Percentiles rank a stretch among this genome's conserved stretches.
phyloP scores from a whole-genome alignment of 208 protist genomes.

The Acanthamoeba healyi region DNA sequence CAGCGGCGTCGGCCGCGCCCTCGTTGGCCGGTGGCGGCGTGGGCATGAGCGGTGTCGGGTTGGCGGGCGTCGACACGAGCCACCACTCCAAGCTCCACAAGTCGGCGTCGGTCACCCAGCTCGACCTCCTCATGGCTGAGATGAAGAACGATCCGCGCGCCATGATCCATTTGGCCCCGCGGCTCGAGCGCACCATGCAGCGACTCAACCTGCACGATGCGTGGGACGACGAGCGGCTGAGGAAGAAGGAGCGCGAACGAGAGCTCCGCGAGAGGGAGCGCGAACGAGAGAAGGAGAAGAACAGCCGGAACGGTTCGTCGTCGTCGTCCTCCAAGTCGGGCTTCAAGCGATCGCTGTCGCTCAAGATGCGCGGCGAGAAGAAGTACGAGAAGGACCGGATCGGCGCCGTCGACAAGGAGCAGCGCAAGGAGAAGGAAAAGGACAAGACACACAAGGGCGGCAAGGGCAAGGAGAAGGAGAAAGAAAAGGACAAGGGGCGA shows the following conservation, averaged over 20 bases:
- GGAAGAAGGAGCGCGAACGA: slow-evolving; percentile 12
- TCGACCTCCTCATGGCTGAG: slow-evolving; percentile 74
- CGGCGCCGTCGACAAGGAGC: not conserved
- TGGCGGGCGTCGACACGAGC: not conserved
- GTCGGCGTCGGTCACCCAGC: slow-evolving; percentile 65
- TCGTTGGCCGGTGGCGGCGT: not conserved
- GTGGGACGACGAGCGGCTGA: slow-evolving; percentile 29
- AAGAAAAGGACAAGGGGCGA: not conserved
- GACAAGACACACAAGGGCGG: not conserved
- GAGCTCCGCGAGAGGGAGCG: not conserved
- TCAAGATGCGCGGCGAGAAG: slow-evolving; percentile 70
- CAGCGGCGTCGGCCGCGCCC: not conserved
- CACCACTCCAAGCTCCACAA: slow-evolving; percentile 17
- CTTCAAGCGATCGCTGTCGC: slow-evolving; percentile 63
- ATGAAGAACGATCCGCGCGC: slow-evolving; percentile 71
- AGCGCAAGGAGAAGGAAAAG: not conserved
- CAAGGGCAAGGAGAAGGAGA: not conserved
- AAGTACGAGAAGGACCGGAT: slow-evolving; percentile 64
- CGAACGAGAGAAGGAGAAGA: not conserved
- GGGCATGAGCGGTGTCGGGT: not conserved
- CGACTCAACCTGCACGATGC: slow-evolving; percentile 32
- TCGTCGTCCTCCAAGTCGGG: slow-evolving; percentile 34
- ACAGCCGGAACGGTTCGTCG: not conserved
- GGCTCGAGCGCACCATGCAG: slow-evolving; percentile 67
- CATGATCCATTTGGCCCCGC: slow-evolving; percentile 59